Percentiles rank a stretch among this genome's conserved stretches.
Conservation (phyloP, 1,284 basidiomycete genomes). For the Leccinum variabile region DNA sequence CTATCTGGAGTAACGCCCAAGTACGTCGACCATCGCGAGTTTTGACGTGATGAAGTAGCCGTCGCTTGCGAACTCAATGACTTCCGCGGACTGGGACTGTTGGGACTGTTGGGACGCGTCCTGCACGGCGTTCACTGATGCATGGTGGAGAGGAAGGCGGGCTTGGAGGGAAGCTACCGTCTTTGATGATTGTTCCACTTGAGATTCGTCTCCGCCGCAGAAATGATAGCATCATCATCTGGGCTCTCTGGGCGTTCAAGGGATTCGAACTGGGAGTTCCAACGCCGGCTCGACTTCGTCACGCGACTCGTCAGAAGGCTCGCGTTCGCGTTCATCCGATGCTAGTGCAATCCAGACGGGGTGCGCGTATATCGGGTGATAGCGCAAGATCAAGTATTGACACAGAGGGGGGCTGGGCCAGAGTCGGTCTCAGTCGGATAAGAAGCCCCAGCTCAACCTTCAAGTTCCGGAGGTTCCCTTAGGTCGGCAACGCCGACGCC, state of each 20-base stretch:
- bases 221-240: too few relatives aligned
- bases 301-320: too few relatives aligned
- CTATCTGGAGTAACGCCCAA: slow-evolving; percentile 42
- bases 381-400: slow-evolving; percentile 72
- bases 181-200: too few relatives aligned
- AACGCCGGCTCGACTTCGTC: too few relatives aligned
- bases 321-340: too few relatives aligned
- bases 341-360: slow-evolving; percentile 31
- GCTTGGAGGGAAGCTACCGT: slow-evolving; percentile 30
- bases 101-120: not conserved
- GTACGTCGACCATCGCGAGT: slow-evolving; percentile 46
- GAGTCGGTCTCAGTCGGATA: slow-evolving; percentile 49
- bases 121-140: slow-evolving; percentile 23
- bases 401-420: slow-evolving; percentile 63
- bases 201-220: too few relatives aligned
- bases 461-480: slow-evolving; percentile 73
- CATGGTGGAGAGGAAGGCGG: slow-evolving; percentile 29
- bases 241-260: too few relatives aligned
- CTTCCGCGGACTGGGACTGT: slow-evolving; percentile 35
- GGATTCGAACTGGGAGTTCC: too few relatives aligned
- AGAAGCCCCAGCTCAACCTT: slow-evolving; percentile 73
- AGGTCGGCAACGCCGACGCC: slow-evolving; percentile 85
- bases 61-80: slow-evolving; percentile 35
- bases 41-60: slow-evolving; percentile 40
- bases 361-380: slow-evolving; percentile 43